phyloP scores from a whole-genome alignment of 257 asterid genomes.

The Leptodermis oblonga region DNA sequence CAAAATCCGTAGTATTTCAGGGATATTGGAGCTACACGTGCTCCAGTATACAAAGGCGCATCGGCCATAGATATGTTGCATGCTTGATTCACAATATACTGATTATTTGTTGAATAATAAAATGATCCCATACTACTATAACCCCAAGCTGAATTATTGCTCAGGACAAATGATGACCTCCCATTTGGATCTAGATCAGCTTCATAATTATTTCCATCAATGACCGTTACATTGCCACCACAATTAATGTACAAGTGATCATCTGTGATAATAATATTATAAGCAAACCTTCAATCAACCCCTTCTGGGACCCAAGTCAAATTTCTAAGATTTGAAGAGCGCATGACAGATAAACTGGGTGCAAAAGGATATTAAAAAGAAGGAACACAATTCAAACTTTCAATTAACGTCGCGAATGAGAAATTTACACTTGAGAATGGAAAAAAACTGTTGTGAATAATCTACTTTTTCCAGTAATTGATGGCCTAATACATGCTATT shows the following conservation, averaged over 20 bases:
- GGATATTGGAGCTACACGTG: constrained; percentile 26
- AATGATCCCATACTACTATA: constrained; percentile 31
- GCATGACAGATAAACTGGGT: too few relatives aligned
- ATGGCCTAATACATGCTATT: too few relatives aligned
- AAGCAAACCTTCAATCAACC: too few relatives aligned
- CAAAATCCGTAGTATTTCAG: constrained; percentile 34
- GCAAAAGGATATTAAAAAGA: too few relatives aligned
- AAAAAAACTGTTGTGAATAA: too few relatives aligned
- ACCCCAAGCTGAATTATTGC: constrained; percentile 16
- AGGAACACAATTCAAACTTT: too few relatives aligned
- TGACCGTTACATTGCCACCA: constrained; percentile 4
- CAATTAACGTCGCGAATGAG: too few relatives aligned
- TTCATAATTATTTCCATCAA: constrained; percentile 14
- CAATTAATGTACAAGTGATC: constrained; percentile 26
- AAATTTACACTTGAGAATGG: too few relatives aligned
- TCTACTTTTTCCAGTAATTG: too few relatives aligned
- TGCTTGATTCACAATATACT: background rate
- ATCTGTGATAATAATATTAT: too few relatives aligned
- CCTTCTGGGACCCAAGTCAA: too few relatives aligned
- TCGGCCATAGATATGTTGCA: constrained; percentile 19
- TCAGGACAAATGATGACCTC: constrained; percentile 14
- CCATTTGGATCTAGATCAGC: constrained; percentile 16
- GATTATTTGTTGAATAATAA: background rate
- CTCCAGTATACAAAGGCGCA: constrained; percentile 14
- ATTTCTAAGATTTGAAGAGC: too few relatives aligned